phyloP scores from a whole-genome alignment of 176 grass and related monocot species.

The Aegilops speltoides region DNA sequence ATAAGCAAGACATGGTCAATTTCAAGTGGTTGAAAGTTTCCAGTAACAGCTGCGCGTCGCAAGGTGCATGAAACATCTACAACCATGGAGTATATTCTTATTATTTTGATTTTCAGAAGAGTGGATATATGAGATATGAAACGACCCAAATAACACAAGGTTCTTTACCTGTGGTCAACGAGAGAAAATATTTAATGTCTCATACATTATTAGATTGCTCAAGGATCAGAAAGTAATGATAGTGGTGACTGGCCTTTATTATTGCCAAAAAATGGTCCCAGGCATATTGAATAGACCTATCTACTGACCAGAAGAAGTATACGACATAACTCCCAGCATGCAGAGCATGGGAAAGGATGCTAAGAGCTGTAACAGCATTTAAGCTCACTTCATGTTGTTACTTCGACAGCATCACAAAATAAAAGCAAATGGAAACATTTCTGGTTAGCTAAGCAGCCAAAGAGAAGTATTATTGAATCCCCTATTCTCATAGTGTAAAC shows the following conservation, averaged over 20 bases:
- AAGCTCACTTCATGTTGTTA: no score
- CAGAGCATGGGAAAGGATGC: background rate
- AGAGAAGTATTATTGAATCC: no score
- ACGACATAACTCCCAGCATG: background rate
- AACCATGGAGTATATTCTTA: background rate
- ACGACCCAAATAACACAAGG: background rate
- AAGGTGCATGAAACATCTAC: background rate
- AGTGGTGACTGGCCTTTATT: background rate
- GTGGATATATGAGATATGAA: background rate
- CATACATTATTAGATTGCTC: conserved; percentile 3
- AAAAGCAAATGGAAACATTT: no score
- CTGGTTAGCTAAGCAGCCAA: no score
- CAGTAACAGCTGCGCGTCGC: background rate
- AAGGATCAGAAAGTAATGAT: conserved; percentile 15
- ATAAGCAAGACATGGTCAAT: background rate
- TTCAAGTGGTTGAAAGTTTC: background rate
- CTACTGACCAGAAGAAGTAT: conserved; percentile 15
- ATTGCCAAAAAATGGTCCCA: conserved; percentile 16
- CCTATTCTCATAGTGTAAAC: no score
- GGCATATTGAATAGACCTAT: background rate
- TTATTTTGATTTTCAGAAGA: background rate
- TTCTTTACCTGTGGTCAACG: background rate
- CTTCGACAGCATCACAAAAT: no score
- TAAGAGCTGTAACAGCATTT: background rate
- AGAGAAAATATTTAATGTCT: background rate